These are phyloP conservation scores for Carpinus viminea DNA, from an alignment of 306 rosid species.

Conservation along the genomic window DNA sequence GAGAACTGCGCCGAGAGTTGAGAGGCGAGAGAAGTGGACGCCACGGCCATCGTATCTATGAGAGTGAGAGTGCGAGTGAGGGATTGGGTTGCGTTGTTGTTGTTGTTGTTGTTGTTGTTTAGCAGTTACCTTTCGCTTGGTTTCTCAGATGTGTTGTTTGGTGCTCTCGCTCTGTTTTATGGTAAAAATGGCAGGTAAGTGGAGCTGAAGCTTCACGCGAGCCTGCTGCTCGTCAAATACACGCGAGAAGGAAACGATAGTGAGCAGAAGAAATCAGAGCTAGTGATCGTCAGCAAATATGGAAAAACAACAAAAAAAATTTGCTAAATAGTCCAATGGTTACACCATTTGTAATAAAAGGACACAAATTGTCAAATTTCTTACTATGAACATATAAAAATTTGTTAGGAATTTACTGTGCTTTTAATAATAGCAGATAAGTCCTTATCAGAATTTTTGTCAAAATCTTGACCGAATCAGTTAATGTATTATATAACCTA, in stretches of 20 bases:
- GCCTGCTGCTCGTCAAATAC: background rate
- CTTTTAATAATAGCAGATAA: too few species aligned
- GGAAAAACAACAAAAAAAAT: rapidly evolving
- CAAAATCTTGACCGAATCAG: too few species aligned
- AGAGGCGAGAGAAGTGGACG: slow-evolving; percentile 78
- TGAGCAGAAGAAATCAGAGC: too few species aligned
- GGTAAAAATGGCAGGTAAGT: slow-evolving; percentile 8
- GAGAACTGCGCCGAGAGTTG: slow-evolving; percentile 61
- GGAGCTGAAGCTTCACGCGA: slow-evolving; percentile 21
- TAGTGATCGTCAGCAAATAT: too few species aligned
- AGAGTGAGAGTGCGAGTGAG: slow-evolving; percentile 4
- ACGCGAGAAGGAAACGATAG: background rate
- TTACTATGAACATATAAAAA: too few species aligned
- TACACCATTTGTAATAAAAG: too few species aligned
- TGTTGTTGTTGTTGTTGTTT: background rate
- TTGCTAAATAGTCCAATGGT: too few species aligned
- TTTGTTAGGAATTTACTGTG: too few species aligned
- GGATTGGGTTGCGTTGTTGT: background rate
- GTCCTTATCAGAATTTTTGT: too few species aligned
- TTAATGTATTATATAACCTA: too few species aligned
- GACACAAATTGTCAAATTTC: too few species aligned
- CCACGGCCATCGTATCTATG: slow-evolving; percentile 56
- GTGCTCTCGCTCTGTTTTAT: slow-evolving; percentile 23
- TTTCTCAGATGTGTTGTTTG: background rate
- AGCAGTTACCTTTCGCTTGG: background rate